Conservation (phyloP, 257 asterid genomes). For the Echium plantagineum region DNA sequence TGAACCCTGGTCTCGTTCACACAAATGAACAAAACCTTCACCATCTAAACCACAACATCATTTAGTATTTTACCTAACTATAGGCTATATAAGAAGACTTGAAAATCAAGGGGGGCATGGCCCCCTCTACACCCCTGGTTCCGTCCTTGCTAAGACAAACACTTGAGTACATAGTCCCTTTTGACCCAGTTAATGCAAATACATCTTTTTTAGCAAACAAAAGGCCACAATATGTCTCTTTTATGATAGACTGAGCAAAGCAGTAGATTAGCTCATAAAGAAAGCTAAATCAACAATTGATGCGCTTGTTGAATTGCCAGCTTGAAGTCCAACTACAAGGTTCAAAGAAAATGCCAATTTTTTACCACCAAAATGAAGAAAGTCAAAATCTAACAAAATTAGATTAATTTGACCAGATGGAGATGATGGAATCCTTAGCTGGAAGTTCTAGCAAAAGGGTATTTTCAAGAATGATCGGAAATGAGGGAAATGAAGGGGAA, state of each 20-base stretch:
- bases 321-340: slow-evolving; percentile 70
- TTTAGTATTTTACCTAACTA: too few relatives aligned
- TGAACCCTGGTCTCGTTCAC: too few relatives aligned
- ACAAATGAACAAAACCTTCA: too few relatives aligned
- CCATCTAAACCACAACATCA: too few relatives aligned
- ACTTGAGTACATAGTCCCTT: not conserved
- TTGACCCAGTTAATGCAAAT: not conserved
- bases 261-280: slow-evolving; percentile 93
- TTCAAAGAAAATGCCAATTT: slow-evolving; percentile 14
- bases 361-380: slow-evolving; percentile 16
- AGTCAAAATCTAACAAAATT: slow-evolving; percentile 2
- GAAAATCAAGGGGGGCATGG: too few relatives aligned
- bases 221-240: not conserved
- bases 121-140: too few relatives aligned
- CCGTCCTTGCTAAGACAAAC: too few relatives aligned
- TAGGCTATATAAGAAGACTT: too few relatives aligned
- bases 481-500: too few relatives aligned
- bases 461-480: too few relatives aligned
- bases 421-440: slow-evolving; percentile 16
- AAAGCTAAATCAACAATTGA: slow-evolving; percentile 86
- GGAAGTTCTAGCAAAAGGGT: slow-evolving; percentile 33
- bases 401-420: slow-evolving; percentile 12
- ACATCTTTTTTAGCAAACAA: not conserved
- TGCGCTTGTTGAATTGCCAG: slow-evolving; percentile 84
- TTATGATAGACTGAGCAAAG: slow-evolving; percentile 89